Evolutionary conservation across 2,329 filamentous ascomycete species (phyloP), one percentile per base, ranked within the genome.

Genomic region (Xylariaceae sp.): DNA sequence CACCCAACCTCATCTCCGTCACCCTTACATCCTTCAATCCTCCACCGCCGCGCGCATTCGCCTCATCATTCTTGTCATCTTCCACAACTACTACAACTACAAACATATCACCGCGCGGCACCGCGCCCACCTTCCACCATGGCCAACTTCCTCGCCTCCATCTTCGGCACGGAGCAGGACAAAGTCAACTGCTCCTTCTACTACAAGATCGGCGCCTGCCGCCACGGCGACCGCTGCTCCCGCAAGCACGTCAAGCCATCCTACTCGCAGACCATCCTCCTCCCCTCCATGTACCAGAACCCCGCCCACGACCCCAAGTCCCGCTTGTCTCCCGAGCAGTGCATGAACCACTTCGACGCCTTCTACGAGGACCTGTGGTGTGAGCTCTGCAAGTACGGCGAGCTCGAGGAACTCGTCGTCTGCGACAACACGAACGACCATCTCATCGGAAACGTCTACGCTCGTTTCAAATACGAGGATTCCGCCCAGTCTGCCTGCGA

Each of bases 311-410:
- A 97, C 73, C 86, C 89, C 44, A 95, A 96, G 78, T 94, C 87
- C 80, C 94, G 92, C 76, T 96, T 99, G 89, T 97, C 96, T 76
- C 78, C 91, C 6, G 87, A 84, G 63, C 94, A 99, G 79, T 87
- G 97, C 71, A 93, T 97, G 75, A 96, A 96, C 78, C 94, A 99
- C 82, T 99, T 99, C 71, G 94, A 99, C 74, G 94, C 94, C 67
- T 99, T 99, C 74, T 99, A 99, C 80, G 94, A 99, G 78, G 94
- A 99, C 72, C 91, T 99, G 62, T 99, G 94, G 93, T 97, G 93
- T 77, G 94, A 99, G 82, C 90, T 99, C 79, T 97, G 94, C 87
- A 91, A 96, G 75, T 99, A 95, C 72, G 94, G 94, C 62, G 90
- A 97, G 75, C 81, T 97, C 34, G 94, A 99, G 75, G 94, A 99